Conservation (phyloP, 805 yeast genomes). For the Pichia occidentalis region DNA sequence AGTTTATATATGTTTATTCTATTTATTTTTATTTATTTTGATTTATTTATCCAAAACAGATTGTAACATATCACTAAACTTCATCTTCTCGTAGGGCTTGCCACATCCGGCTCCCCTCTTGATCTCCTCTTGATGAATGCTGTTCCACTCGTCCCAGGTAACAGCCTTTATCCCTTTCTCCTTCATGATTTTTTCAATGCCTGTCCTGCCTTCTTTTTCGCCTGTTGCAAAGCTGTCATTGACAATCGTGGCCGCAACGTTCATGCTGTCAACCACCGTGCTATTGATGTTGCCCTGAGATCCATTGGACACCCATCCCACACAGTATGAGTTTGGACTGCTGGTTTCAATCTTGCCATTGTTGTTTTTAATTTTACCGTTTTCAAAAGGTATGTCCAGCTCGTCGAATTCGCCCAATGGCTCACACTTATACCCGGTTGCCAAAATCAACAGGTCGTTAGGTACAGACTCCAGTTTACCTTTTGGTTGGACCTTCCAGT, state of each 20-base stretch:
- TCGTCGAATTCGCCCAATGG: conserved; percentile 55
- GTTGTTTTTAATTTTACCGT: conserved; percentile 40
- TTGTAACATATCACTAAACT: conserved; percentile 38
- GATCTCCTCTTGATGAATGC: conserved; percentile 48
- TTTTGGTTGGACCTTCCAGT: conserved; percentile 27
- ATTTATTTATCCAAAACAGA: conserved; percentile 2
- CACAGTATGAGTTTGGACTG: conserved; percentile 53
- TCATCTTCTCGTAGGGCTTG: conserved; percentile 55
- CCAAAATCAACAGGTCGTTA: conserved; percentile 65
- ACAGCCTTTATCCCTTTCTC: conserved; percentile 29
- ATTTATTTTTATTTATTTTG: conserved; percentile 1
- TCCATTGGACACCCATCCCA: conserved; percentile 90
- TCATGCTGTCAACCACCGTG: conserved; percentile 79
- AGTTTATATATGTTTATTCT: conserved; percentile 8
- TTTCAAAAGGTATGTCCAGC: conserved; percentile 39
- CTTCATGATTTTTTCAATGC: conserved; percentile 19
- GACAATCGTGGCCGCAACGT: conserved; percentile 60
- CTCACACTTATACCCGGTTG: conserved; percentile 76
- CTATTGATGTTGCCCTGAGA: conserved; percentile 87
- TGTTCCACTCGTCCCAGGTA: conserved; percentile 63
- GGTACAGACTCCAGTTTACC: conserved; percentile 24
- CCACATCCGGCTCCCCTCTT: conserved; percentile 40
- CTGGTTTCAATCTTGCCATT: conserved; percentile 40
- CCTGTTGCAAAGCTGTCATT: conserved; percentile 40
- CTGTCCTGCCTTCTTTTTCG: conserved; percentile 20